These are phyloP conservation scores for Lophiostoma macrostomum DNA, from an alignment of 495 filamentous ascomycete species.

Conservation along the genomic window DNA sequence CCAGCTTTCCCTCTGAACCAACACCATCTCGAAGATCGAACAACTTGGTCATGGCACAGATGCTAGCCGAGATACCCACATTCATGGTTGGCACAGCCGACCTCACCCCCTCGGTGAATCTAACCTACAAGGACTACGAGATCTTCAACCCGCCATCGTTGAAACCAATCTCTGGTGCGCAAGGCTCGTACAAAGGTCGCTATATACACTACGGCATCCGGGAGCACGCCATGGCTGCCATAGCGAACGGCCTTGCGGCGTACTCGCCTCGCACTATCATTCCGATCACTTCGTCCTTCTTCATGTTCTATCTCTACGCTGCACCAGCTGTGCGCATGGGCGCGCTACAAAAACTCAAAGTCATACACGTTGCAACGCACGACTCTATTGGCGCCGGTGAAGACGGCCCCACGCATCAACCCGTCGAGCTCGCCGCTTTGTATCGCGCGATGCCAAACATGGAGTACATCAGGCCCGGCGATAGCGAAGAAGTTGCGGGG, in stretches of 20 bases:
- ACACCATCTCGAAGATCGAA: constrained; percentile 52
- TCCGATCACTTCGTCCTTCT: constrained; percentile 54
- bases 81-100: constrained; percentile 62
- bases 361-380: constrained; percentile 60
- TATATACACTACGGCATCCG: constrained; percentile 56
- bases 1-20: constrained; percentile 46
- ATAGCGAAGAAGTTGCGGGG: constrained; percentile 56
- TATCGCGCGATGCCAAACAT: constrained; percentile 62
- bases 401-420: constrained; percentile 62
- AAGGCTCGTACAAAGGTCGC: constrained; percentile 50
- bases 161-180: constrained; percentile 46
- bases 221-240: constrained; percentile 54
- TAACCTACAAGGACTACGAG: constrained; percentile 58
- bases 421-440: constrained; percentile 54
- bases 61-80: constrained; percentile 46
- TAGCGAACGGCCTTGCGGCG: constrained; percentile 55
- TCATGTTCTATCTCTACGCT: constrained; percentile 61
- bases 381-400: constrained; percentile 59
- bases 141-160: constrained; percentile 42
- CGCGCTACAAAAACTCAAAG: constrained; percentile 54
- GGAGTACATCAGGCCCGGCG: constrained; percentile 56
- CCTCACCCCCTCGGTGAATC: constrained; percentile 56
- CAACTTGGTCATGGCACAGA: constrained; percentile 51
- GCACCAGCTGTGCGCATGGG: constrained; percentile 60
- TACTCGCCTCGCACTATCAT: constrained; percentile 51